These are phyloP conservation scores for Logfia minima DNA, from an alignment of 129 eudicot species.

Conservation along the genomic window DNA sequence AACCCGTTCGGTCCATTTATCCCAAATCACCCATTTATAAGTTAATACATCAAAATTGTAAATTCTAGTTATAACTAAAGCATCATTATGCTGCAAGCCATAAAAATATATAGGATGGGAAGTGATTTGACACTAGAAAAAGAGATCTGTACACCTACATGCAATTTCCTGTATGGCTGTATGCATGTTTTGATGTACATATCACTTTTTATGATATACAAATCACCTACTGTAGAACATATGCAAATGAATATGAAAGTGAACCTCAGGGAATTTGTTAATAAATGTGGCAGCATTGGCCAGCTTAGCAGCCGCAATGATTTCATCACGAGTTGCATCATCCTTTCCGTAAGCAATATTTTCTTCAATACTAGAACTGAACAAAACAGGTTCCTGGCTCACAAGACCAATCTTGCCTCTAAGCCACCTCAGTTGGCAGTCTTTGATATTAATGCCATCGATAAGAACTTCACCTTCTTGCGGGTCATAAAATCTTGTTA, in stretches of 20 bases:
- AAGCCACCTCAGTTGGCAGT: constrained; percentile 67
- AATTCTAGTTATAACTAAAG: too few species aligned
- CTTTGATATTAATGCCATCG: constrained; percentile 60
- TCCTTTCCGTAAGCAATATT: constrained; percentile 73
- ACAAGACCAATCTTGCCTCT: constrained; percentile 77
- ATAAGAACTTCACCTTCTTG: constrained; percentile 64
- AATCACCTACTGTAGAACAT: background rate
- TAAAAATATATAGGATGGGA: too few species aligned
- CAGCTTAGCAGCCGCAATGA: constrained; percentile 61
- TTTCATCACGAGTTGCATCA: constrained; percentile 62
- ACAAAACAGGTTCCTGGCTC: constrained; percentile 80
- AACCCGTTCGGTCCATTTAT: background rate
- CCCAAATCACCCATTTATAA: background rate
- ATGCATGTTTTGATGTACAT: too few species aligned
- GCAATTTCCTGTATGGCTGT: too few species aligned
- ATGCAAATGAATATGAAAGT: background rate
- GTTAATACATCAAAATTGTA: background rate
- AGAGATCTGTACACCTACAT: too few species aligned
- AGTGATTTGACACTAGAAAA: too few species aligned
- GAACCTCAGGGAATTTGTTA: constrained; percentile 66
- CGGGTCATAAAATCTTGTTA: constrained; percentile 80
- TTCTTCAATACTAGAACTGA: constrained; percentile 59
- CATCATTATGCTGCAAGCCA: background rate
- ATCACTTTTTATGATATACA: too few species aligned
- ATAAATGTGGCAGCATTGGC: constrained; percentile 79